Percentiles rank a stretch among this genome's conserved stretches.
These are phyloP conservation scores for Microbotryomycetes sp. DNA, from an alignment of 1,284 basidiomycete genomes.

Conservation along the genomic window DNA sequence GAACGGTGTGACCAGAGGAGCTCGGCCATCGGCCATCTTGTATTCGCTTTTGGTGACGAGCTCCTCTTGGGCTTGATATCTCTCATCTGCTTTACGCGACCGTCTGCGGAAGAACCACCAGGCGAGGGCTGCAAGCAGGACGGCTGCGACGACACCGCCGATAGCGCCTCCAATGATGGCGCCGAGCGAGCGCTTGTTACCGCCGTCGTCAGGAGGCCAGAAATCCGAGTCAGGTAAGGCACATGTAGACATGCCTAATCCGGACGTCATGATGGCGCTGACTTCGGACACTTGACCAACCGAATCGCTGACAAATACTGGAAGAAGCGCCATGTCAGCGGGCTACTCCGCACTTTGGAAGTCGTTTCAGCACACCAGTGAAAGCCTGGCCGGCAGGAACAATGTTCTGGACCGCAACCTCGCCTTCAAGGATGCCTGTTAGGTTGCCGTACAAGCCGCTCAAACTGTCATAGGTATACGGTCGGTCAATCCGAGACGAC, in stretches of 20 bases:
- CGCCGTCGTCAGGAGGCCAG: background rate
- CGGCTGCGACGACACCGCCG: conserved; percentile 11
- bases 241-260: background rate
- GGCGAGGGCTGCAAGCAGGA: conserved; percentile 9
- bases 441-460: conserved; percentile 16
- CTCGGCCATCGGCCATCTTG: conserved; percentile 10
- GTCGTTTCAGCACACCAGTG: background rate
- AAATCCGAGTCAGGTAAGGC: background rate
- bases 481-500: no score
- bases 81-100: background rate
- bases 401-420: conserved; percentile 10
- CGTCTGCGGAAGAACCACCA: conserved; percentile 17
- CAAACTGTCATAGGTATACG: background rate
- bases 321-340: background rate
- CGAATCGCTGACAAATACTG: conserved; percentile 25
- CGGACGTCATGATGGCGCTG: conserved; percentile 5
- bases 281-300: background rate
- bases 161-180: conserved; percentile 24
- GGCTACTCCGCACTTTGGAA: background rate
- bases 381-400: conserved; percentile 12
- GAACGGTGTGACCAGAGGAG: conserved; percentile 25
- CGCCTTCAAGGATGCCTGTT: conserved; percentile 2
- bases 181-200: conserved; percentile 6
- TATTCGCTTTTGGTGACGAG: conserved; percentile 14
- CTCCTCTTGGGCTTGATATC: background rate